Percentiles rank a stretch among this genome's conserved stretches.
Conservation (phyloP, 495 filamentous ascomycete genomes). For the Xylaria nigripes region DNA sequence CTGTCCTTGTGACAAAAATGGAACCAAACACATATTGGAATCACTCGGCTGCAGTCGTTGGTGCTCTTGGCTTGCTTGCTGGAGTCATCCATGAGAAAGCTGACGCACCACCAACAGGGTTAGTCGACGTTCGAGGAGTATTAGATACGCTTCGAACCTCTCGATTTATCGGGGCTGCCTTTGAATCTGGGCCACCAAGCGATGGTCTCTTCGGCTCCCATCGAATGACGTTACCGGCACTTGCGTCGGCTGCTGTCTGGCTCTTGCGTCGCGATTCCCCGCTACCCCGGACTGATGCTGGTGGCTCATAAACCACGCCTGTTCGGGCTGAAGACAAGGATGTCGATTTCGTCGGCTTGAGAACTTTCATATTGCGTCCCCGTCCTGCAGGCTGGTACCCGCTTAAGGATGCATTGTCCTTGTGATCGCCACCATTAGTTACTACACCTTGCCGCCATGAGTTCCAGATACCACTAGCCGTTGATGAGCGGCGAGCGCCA, state of each 20-base stretch:
- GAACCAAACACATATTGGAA: not conserved
- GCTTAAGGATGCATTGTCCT: conserved; percentile 41
- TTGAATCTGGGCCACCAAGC: conserved; percentile 17
- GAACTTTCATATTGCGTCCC: conserved; percentile 65
- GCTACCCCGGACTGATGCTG: conserved; percentile 26
- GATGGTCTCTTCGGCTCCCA: conserved; percentile 36
- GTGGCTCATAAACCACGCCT: conserved; percentile 39
- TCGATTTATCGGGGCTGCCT: conserved; percentile 28
- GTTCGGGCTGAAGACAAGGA: conserved; percentile 40
- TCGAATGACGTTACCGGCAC: conserved; percentile 24
- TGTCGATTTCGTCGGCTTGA: conserved; percentile 55
- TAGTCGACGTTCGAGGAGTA: conserved; percentile 44
- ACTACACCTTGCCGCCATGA: conserved; percentile 59
- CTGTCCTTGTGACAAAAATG: not conserved
- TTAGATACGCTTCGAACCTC: conserved; percentile 31
- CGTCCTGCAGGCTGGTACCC: conserved; percentile 51
- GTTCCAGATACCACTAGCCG: conserved; percentile 50
- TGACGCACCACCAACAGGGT: conserved; percentile 85
- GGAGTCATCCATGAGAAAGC: conserved; percentile 84
- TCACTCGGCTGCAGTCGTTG: conserved; percentile 28
- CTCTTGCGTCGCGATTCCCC: conserved; percentile 35
- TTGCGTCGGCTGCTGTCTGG: conserved; percentile 26
- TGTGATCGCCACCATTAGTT: conserved; percentile 37
- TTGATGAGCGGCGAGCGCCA: conserved; percentile 35
- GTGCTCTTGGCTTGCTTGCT: conserved; percentile 31